Evolutionary conservation across 1,284 basidiomycete species (phyloP), one percentile per base, ranked within the genome.

Genomic region (Somion occarium): DNA sequence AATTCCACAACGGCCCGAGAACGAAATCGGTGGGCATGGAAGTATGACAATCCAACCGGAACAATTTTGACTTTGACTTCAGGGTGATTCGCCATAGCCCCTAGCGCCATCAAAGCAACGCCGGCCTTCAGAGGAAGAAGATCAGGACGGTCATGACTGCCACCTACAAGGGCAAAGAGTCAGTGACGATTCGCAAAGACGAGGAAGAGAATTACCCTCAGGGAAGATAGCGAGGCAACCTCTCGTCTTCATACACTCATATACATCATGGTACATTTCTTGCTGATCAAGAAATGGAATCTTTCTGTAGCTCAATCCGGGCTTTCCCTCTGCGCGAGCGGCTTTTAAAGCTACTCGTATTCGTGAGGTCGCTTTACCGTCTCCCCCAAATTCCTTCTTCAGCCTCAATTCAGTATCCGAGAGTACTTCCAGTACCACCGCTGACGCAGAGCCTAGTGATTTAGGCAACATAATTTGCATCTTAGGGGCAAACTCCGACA

Each of bases 1-100:
- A 99, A 99, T 66, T 99, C 97, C 53, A 99, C 88, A 22, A 99
- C 97, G 7, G 93, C 95, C 52, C 95, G 82, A 15, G 93, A 96
- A 44, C 95, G 86, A 74, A 98, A 98, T 56, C 88, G 85, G 70
- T 98, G 90, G 0, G 95, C 85, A 70, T 98, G 94, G 71, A 98
- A 98, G 67, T 98, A 98, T 9, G 90, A 92, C 30, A 98, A 73
- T 13, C 95, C 95, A 56, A 96, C 93, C 23, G 95, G 95, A 7
- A 98, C 91, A 55, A 98, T 91, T 67, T 91, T 91, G 61, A 98
- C 93, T 59, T 85, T 83, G 48, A 93, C 76, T 48, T 74, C 80
- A n/a, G 93, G 85, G 66, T 98, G 83, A 54, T 88, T 87, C 2
- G 91, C 90, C 91, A 98, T 95, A 1, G 95, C 94, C 27, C 95